These are phyloP conservation scores for Pleurotus sapidus DNA, from an alignment of 768 basidiomycete species.

Conservation along the genomic window DNA sequence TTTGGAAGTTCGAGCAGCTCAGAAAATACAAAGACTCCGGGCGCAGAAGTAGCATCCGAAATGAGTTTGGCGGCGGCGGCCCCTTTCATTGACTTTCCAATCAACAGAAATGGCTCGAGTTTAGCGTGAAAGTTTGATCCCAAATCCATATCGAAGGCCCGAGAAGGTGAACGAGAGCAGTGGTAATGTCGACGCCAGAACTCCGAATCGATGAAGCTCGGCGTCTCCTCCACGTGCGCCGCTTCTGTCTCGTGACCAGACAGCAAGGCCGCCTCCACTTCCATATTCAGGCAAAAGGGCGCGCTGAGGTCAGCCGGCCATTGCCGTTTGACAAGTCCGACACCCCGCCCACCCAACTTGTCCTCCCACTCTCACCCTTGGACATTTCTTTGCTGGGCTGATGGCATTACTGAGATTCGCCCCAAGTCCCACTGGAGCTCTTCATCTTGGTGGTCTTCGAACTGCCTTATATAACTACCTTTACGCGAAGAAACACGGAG, in stretches of 20 bases:
- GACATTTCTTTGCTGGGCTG: no score
- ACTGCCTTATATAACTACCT: constrained; percentile 94
- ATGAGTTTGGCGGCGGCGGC: constrained; percentile 90
- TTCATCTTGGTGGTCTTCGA: constrained; percentile 92
- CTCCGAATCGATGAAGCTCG: no score
- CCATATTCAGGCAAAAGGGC: no score
- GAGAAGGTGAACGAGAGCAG: neutral
- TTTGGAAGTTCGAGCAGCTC: constrained; percentile 82
- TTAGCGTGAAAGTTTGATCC: constrained; percentile 63
- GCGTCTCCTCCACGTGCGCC: no score
- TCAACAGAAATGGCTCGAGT: constrained; percentile 87
- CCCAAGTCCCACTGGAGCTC: constrained; percentile 91
- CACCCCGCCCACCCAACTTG: no score
- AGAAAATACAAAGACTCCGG: constrained; percentile 89
- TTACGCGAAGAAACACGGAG: constrained; percentile 75
- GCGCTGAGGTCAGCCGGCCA: no score
- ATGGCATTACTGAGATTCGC: constrained; percentile 70
- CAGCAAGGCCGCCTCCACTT: no score
- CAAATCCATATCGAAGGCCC: constrained; percentile 47
- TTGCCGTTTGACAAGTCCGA: no score
- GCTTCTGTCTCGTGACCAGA: no score
- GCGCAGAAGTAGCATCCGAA: constrained; percentile 82
- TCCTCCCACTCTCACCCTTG: no score
- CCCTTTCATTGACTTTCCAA: constrained; percentile 90
- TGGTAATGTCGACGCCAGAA: no score